Percentiles rank a stretch among this genome's conserved stretches.
phyloP scores from a whole-genome alignment of 371 early-diverging fungal species.

The Rhizomucor pusillus region DNA sequence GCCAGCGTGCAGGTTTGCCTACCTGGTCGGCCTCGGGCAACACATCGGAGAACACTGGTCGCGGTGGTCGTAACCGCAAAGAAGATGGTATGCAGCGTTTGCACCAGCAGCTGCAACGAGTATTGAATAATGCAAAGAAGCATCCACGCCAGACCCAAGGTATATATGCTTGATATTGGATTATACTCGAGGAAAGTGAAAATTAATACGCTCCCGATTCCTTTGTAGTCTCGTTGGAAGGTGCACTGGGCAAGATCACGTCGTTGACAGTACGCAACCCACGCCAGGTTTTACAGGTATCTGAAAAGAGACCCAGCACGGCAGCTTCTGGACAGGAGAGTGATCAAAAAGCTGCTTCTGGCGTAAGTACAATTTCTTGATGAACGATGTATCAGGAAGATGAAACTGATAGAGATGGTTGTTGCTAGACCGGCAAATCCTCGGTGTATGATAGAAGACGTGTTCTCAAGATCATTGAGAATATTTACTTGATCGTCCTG shows the following conservation, averaged over 20 bases:
- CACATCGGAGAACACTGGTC: conserved; percentile 8
- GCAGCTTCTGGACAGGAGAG: background rate
- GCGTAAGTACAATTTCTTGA: background rate
- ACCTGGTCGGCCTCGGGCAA: conserved; percentile 26
- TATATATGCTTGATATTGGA: conserved; percentile 12
- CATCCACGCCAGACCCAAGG: conserved; percentile 77
- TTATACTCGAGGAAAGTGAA: background rate
- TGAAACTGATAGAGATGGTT: too few relatives aligned
- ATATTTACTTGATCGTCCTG: conserved; percentile 72
- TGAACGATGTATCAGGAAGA: too few relatives aligned
- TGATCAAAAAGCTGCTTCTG: background rate
- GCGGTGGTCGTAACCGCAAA: conserved; percentile 30
- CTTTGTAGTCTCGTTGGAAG: conserved; percentile 77
- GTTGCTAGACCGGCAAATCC: conserved; percentile 15
- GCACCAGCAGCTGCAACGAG: conserved; percentile 91
- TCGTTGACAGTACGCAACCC: conserved; percentile 86
- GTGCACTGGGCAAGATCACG: conserved; percentile 94
- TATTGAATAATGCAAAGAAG: conserved; percentile 87
- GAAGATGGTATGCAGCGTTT: conserved; percentile 69
- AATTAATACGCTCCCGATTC: conserved; percentile 2
- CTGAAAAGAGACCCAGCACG: conserved; percentile 17
- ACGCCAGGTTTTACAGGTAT: conserved; percentile 81
- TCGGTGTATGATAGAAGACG: conserved; percentile 49
- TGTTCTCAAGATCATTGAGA: conserved; percentile 74
- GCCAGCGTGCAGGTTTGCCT: conserved; percentile 55